phyloP scores from a whole-genome alignment of 2,329 filamentous ascomycete genomes.

The Aureobasidium subglaciale region DNA sequence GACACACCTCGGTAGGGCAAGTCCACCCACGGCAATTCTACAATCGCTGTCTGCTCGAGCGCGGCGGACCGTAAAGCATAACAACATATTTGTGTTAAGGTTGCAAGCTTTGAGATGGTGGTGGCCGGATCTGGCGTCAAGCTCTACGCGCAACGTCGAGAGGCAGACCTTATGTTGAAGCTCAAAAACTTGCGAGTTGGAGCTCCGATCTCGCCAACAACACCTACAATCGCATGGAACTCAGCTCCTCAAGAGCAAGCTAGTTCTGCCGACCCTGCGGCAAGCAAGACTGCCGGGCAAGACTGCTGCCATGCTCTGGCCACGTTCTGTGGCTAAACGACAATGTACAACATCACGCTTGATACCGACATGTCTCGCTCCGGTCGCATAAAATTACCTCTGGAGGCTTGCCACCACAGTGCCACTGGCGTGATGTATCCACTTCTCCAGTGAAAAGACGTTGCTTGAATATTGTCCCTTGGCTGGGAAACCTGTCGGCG shows the following conservation, averaged over 20 bases:
- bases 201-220: background rate
- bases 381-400: background rate
- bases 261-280: background rate
- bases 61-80: background rate
- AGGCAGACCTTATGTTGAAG: background rate
- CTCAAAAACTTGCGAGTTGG: background rate
- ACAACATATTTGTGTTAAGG: slow-evolving; percentile 1
- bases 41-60: background rate
- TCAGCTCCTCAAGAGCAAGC: background rate
- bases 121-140: background rate
- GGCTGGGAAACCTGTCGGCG: background rate
- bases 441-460: slow-evolving; percentile 3
- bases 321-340: background rate
- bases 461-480: slow-evolving; percentile 5
- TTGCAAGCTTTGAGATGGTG: background rate
- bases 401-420: slow-evolving; percentile 1
- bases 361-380: background rate
- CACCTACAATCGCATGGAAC: background rate
- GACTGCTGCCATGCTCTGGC: background rate
- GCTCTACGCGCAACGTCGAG: background rate
- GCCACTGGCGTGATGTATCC: background rate
- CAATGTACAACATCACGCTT: background rate
- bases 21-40: no score
- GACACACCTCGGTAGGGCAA: background rate
- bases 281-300: background rate